These are phyloP conservation scores for Cephalotrichum gorgonifer DNA, from an alignment of 2,329 filamentous ascomycete species.

Conservation along the genomic window DNA sequence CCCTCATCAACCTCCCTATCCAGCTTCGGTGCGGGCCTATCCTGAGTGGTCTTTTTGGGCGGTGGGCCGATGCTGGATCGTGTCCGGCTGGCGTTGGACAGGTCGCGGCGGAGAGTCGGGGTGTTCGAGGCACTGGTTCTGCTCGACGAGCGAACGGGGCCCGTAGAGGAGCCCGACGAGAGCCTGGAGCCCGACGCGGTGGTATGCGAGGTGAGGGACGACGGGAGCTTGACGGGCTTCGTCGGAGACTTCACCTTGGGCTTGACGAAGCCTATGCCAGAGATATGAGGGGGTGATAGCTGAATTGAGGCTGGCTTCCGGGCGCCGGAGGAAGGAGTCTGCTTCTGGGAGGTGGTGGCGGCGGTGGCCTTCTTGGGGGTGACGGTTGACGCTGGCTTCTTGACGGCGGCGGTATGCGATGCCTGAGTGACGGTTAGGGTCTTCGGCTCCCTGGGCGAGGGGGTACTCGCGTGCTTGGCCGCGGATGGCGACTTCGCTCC, in stretches of 20 bases:
- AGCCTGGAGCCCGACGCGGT: constrained; percentile 53
- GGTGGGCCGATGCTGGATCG: constrained; percentile 47
- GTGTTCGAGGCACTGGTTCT: constrained; percentile 28
- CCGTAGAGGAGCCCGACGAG: not conserved
- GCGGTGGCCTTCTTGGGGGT: constrained; percentile 16
- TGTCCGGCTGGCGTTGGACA: constrained; percentile 31
- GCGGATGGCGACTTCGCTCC: constrained; percentile 23
- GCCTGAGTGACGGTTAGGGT: not conserved
- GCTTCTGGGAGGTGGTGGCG: constrained; percentile 15
- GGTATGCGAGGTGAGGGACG: constrained; percentile 60
- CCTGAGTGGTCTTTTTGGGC: constrained; percentile 41
- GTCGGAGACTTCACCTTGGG: constrained; percentile 60
- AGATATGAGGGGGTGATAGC: constrained; percentile 19
- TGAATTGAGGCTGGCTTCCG: constrained; percentile 35
- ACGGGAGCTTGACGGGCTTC: constrained; percentile 53
- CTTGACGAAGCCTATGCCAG: constrained; percentile 36
- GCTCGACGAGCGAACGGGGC: constrained; percentile 32
- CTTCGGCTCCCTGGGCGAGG: constrained; percentile 6
- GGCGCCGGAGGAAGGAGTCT: constrained; percentile 19
- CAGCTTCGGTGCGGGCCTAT: constrained; percentile 34
- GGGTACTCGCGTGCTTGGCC: constrained; percentile 26
- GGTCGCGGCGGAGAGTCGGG: constrained; percentile 24
- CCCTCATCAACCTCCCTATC: constrained; percentile 52
- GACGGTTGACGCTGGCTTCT: constrained; percentile 19
- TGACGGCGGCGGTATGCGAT: constrained; percentile 15